These are phyloP conservation scores for Sugiyamaella sp. DNA, from an alignment of 1,139 yeast species.

Conservation along the genomic window DNA sequence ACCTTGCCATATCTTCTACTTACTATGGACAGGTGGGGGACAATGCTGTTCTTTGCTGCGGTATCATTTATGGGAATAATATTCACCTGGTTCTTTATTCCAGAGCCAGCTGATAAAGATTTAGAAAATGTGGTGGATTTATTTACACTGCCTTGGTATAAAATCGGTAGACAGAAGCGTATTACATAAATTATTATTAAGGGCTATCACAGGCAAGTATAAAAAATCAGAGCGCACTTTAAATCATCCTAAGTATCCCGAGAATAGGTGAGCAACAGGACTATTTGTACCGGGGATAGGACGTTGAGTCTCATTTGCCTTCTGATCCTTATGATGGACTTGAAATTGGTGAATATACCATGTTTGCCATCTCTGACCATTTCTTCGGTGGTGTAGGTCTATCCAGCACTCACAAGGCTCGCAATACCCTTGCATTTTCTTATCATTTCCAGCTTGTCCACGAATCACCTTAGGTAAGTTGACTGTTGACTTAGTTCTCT, in stretches of 20 bases:
- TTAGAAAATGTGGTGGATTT: slow-evolving; percentile 62
- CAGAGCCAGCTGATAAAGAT: slow-evolving; percentile 57
- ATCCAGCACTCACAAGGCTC: slow-evolving; percentile 28
- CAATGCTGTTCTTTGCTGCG: slow-evolving; percentile 57
- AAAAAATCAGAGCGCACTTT: not conserved
- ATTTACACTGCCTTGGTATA: slow-evolving; percentile 61
- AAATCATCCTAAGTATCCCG: slow-evolving; percentile 17
- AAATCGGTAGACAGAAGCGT: slow-evolving; percentile 16
- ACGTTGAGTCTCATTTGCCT: slow-evolving; percentile 24
- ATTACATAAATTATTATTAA: slow-evolving; percentile 3
- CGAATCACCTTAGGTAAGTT: slow-evolving; percentile 25
- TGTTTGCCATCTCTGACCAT: slow-evolving; percentile 29
- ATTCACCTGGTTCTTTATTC: slow-evolving; percentile 58
- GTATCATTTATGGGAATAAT: slow-evolving; percentile 48
- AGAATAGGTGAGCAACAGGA: slow-evolving; percentile 16
- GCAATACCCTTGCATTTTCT: slow-evolving; percentile 30
- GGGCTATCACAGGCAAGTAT: not conserved
- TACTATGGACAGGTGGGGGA: slow-evolving; percentile 53
- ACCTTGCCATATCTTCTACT: slow-evolving; percentile 58
- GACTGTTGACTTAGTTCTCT: slow-evolving; percentile 28
- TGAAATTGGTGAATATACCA: slow-evolving; percentile 32
- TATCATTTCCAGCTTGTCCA: slow-evolving; percentile 25
- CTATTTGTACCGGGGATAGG: slow-evolving; percentile 18
- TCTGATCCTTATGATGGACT: slow-evolving; percentile 27
- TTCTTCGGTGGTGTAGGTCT: slow-evolving; percentile 29